Evolutionary conservation across 73 alveolate species (phyloP), one percentile per base, ranked within the genome.

Genomic region (Paramecium pentaurelia): DNA sequence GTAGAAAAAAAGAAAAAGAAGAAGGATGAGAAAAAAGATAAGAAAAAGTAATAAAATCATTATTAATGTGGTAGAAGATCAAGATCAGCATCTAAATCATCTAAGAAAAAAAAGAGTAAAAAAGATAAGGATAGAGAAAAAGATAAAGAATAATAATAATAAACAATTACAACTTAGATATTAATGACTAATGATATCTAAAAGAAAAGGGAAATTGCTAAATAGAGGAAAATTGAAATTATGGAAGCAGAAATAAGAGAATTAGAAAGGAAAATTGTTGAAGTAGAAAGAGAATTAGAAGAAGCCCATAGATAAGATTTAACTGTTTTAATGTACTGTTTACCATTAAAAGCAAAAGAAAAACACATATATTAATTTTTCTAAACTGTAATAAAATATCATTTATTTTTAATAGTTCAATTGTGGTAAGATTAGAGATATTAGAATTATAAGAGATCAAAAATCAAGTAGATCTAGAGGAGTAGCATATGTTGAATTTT

Each of bases 401-500:
- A 32, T 32, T 11, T 18, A 54, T 54, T 54, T 54, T 54, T n/a
- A 4, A 80, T 38, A 80, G 91, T 80, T 80, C 58, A 80, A 80
- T 49, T 80, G 91, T 42, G 99, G 98, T 4, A 96, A 97, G 47
- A 96, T 98, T 58, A 95, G 99, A 40, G 99, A 98, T 93, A 98
- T 98, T 45, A 96, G 98, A 93, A 91, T 98, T 58, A 96, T 98
- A 59, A 92, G 99, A 95, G 99, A 98, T 88, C 71, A 93, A 51
- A 96, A 96, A 91, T 93, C 99, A 37, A 97, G 97, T 14, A 96
- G 97, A 93, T 95, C 99, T 14, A 98, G 97, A 96, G 99, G 98
- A 93, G 97, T 97, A n/a, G 97, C 99, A 38, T 98, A 98, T 88
- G 98, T 97, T 1, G 99, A 98, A 88, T 97, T 98, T 93, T 97